phyloP scores from a whole-genome alignment of 768 basidiomycete species.

The Russula sp. region DNA sequence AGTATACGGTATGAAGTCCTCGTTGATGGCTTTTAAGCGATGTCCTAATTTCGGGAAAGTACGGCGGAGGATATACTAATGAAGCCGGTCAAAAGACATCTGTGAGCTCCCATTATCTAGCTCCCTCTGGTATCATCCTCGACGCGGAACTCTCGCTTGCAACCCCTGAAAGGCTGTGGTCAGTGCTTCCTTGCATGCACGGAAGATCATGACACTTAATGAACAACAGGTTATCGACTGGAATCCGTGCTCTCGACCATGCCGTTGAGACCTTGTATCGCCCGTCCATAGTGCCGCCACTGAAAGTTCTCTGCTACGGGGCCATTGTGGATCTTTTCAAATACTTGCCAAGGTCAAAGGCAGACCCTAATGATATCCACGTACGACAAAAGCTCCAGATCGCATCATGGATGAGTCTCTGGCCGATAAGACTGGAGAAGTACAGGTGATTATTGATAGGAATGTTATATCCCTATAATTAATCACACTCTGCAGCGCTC shows the following conservation, averaged over 20 bases:
- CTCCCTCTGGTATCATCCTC: constrained; percentile 68
- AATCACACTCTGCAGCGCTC: constrained; percentile 35
- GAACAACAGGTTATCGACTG: constrained; percentile 61
- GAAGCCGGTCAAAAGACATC: constrained; percentile 61
- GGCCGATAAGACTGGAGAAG: constrained; percentile 54
- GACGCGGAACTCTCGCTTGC: constrained; percentile 68
- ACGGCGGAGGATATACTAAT: constrained; percentile 64
- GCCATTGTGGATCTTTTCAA: constrained; percentile 69
- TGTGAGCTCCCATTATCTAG: constrained; percentile 50
- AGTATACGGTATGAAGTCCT: constrained; percentile 49
- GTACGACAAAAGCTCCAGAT: constrained; percentile 62
- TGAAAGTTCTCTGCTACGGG: constrained; percentile 59
- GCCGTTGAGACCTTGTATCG: constrained; percentile 67
- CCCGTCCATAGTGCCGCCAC: constrained; percentile 46
- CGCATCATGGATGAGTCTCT: constrained; percentile 77
- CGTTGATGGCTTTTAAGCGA: not conserved
- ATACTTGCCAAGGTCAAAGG: constrained; percentile 62
- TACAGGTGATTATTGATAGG: constrained; percentile 38
- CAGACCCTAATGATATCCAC: constrained; percentile 49
- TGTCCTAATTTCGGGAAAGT: constrained; percentile 31
- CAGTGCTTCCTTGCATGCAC: constrained; percentile 23
- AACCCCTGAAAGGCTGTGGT: constrained; percentile 76
- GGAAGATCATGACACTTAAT: not conserved
- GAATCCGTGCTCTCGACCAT: constrained; percentile 74
- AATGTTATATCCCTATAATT: not conserved